These are phyloP conservation scores for Betula pendula DNA, from an alignment of 306 rosid genomes.

Conservation along the genomic window DNA sequence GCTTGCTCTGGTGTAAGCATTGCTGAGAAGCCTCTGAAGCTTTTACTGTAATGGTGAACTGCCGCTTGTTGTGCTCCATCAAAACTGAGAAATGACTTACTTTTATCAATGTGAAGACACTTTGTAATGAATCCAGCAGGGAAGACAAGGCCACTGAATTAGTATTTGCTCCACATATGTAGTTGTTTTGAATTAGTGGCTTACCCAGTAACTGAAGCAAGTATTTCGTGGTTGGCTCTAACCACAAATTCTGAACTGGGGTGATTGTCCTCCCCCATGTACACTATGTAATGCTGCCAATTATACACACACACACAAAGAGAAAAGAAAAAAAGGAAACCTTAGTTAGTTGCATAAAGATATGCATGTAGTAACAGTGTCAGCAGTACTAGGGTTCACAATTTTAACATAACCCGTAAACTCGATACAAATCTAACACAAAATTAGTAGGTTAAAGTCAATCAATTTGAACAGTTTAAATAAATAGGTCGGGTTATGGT, in stretches of 20 bases:
- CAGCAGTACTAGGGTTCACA: neutral
- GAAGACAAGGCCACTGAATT: neutral
- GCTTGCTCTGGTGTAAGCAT: conserved; percentile 64
- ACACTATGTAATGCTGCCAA: conserved; percentile 62
- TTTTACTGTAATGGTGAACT: conserved; percentile 61
- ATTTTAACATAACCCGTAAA: too few species aligned
- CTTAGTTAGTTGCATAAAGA: neutral
- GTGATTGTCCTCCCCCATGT: conserved; percentile 67
- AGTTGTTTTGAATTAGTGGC: neutral
- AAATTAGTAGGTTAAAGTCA: too few species aligned
- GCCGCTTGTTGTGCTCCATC: conserved; percentile 46
- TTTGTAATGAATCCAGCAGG: neutral
- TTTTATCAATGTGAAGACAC: neutral
- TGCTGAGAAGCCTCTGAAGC: conserved; percentile 73
- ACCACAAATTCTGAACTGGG: conserved; percentile 57
- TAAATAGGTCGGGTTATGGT: too few species aligned
- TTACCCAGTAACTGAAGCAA: conserved; percentile 62
- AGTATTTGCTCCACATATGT: conserved; percentile 2
- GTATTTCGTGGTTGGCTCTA: conserved; percentile 60
- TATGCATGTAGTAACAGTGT: neutral
- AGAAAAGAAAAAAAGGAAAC: neutral
- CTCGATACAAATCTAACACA: too few species aligned
- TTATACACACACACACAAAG: neutral
- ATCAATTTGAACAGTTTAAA: too few species aligned
- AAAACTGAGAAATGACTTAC: conserved; percentile 33